A percentile compares a stretch with the other conserved stretches of the same genome.
Evolutionary conservation across 495 filamentous ascomycete species (phyloP).

Genomic region (Penicillium turbatum): DNA sequence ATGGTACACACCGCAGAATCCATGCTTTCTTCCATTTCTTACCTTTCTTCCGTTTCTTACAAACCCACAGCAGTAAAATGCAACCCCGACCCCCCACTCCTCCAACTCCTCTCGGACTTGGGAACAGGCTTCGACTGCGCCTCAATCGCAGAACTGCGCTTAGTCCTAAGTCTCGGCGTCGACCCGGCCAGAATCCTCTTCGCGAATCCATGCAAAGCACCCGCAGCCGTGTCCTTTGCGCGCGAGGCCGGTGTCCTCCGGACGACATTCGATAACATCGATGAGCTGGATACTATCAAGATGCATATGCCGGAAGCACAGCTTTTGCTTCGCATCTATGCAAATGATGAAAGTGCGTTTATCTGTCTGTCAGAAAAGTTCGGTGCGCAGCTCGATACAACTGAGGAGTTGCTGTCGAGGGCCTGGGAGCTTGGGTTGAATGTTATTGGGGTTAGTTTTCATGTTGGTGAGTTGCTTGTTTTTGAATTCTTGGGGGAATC

Average conservation of each 20-base stretch:
- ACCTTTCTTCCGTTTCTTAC: neutral
- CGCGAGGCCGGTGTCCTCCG: constrained; percentile 13
- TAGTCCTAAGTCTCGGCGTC: constrained; percentile 26
- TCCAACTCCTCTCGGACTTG: constrained; percentile 22
- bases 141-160: constrained; percentile 26
- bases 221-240: constrained; percentile 21
- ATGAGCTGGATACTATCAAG: constrained; percentile 34
- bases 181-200: constrained; percentile 31
- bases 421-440: constrained; percentile 27
- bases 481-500: too few species aligned
- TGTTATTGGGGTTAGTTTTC: constrained; percentile 34
- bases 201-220: constrained; percentile 32
- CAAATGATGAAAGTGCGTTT: constrained; percentile 22
- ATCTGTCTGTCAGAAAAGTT: constrained; percentile 29
- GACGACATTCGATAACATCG: constrained; percentile 35
- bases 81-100: constrained; percentile 27
- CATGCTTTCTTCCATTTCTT: neutral
- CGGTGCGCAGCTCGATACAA: constrained; percentile 23
- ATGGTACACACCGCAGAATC: constrained; percentile 9
- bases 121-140: constrained; percentile 35
- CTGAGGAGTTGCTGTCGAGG: constrained; percentile 13
- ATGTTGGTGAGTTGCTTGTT: constrained; percentile 26
- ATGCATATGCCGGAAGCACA: constrained; percentile 19
- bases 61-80: constrained; percentile 33
- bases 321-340: constrained; percentile 31